These are phyloP conservation scores for Chalciporus sphaerocephalus DNA, from an alignment of 768 basidiomycete genomes.

Conservation along the genomic window DNA sequence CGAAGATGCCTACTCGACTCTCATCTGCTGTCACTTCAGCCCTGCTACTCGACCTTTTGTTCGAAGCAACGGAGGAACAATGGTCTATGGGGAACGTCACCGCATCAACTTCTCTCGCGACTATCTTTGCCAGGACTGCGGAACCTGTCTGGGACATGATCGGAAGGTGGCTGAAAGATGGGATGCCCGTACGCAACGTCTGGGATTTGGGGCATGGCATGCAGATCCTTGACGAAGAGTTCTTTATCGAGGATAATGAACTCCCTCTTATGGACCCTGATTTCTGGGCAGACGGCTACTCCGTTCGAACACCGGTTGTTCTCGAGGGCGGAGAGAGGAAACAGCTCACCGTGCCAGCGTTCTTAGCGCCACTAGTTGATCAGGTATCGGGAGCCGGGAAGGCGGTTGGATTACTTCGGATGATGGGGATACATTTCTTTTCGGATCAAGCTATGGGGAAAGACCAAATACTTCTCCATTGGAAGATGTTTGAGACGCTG, in stretches of 20 bases:
- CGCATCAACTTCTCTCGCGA: slow-evolving; percentile 53
- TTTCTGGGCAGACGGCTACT: slow-evolving; percentile 76
- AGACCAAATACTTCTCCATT: slow-evolving; percentile 28
- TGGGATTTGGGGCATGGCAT: slow-evolving; percentile 22
- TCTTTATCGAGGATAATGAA: slow-evolving; percentile 74
- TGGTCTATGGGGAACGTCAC: slow-evolving; percentile 53
- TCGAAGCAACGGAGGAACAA: slow-evolving; percentile 54
- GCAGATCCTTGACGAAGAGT: slow-evolving; percentile 58
- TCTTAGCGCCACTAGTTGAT: slow-evolving; percentile 57
- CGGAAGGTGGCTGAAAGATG: slow-evolving; percentile 66
- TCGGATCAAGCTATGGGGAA: slow-evolving; percentile 19
- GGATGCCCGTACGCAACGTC: slow-evolving; percentile 52
- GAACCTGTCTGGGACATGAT: slow-evolving; percentile 76
- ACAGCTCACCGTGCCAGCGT: slow-evolving; percentile 45
- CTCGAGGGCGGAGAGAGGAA: slow-evolving; percentile 24
- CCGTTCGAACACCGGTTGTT: slow-evolving; percentile 41
- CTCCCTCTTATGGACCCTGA: slow-evolving; percentile 64
- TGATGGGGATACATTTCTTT: slow-evolving; percentile 35
- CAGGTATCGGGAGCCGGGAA: slow-evolving; percentile 68
- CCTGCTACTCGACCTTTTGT: slow-evolving; percentile 58
- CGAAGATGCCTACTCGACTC: slow-evolving; percentile 36
- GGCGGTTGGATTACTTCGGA: slow-evolving; percentile 68
- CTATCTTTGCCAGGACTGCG: slow-evolving; percentile 56
- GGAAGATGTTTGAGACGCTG: slow-evolving; percentile 43
- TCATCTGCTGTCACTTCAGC: slow-evolving; percentile 54